These are phyloP conservation scores for Daldinia loculata DNA, from an alignment of 495 filamentous ascomycete species.

Conservation along the genomic window DNA sequence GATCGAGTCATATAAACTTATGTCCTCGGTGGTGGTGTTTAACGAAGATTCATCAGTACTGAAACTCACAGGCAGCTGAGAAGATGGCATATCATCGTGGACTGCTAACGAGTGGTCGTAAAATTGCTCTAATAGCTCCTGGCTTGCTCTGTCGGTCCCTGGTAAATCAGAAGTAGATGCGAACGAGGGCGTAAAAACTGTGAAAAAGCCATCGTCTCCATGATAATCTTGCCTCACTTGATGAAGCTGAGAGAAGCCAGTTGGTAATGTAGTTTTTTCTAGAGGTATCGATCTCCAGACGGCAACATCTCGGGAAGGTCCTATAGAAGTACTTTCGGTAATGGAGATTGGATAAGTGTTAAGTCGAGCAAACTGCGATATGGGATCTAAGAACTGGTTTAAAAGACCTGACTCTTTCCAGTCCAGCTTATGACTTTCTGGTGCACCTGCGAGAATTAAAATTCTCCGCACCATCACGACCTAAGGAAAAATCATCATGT, in stretches of 20 bases:
- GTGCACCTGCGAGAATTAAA: conserved; percentile 71
- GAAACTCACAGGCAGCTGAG: conserved; percentile 53
- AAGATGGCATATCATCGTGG: conserved; percentile 65
- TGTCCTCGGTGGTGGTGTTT: conserved; percentile 39
- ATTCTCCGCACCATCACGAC: conserved; percentile 57
- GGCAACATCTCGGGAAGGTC: conserved; percentile 43
- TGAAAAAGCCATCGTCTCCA: conserved; percentile 60
- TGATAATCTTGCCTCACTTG: conserved; percentile 39
- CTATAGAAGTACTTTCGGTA: conserved; percentile 28
- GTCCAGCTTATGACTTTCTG: conserved; percentile 59
- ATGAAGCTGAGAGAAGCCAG: conserved; percentile 60
- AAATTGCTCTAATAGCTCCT: conserved; percentile 62
- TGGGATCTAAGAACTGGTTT: conserved; percentile 51
- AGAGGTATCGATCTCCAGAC: conserved; percentile 60
- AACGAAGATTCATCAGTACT: conserved; percentile 40
- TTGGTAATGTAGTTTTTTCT: conserved; percentile 46
- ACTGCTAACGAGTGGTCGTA: conserved; percentile 76
- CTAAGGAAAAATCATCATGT: conserved; percentile 16
- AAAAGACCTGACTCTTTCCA: conserved; percentile 66
- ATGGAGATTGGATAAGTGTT: neutral
- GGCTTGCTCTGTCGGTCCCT: conserved; percentile 24
- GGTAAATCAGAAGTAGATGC: conserved; percentile 36
- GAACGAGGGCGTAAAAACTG: conserved; percentile 52
- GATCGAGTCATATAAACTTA: conserved; percentile 19
- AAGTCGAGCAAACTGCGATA: conserved; percentile 57